Evolutionary conservation across 2,329 filamentous ascomycete genomes (phyloP), one percentile per base, ranked within the genome.

Genomic region (Botryotinia narcissicola): DNA sequence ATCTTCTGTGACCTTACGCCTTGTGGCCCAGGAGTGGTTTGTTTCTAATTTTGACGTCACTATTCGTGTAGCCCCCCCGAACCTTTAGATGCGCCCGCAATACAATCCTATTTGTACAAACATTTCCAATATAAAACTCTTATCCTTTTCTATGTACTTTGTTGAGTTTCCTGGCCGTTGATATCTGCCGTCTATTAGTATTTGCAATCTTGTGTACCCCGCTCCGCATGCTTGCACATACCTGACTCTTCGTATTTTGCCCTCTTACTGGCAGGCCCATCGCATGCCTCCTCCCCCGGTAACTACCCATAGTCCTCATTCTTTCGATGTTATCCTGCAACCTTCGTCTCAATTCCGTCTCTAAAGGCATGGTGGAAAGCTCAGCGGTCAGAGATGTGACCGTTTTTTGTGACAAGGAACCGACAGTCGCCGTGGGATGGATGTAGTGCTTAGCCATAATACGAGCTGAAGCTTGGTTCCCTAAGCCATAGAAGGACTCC

Each of bases 181-280:
- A 81, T 76, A 87, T 91, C 83, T 92, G 62, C 18, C 59, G n/a
- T 60, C 63, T 25, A 59, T 79, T 73, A 70, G 35, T 64, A 35
- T 7, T 40, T 25, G 35, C n/a, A 35, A 14, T 14, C 32, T 51
- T 29, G 20, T 42, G 62, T 46, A 22, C 46, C 16, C 44, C 22
- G 40, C 51, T 77, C 20, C 18, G 8, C 25, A 57, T 22, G 12
- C 20, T 10, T 40, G n/a, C 59, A 76, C 77, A 74, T 79, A 90
- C 88, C 86, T 92, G 95, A 81, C 86, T 93, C 81, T 93, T 91
- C 74, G 96, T 98, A 79, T 88, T 89, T 84, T 99, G 96, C 78
- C 96, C 96, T 78, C 96, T 89, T 71, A 96, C 95, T 6, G 96
- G 96, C 84, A 98, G 84, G 75, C 91, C 90, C 92, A 98, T 95